phyloP scores from a whole-genome alignment of 257 asterid species.

The Coffea canephora region DNA sequence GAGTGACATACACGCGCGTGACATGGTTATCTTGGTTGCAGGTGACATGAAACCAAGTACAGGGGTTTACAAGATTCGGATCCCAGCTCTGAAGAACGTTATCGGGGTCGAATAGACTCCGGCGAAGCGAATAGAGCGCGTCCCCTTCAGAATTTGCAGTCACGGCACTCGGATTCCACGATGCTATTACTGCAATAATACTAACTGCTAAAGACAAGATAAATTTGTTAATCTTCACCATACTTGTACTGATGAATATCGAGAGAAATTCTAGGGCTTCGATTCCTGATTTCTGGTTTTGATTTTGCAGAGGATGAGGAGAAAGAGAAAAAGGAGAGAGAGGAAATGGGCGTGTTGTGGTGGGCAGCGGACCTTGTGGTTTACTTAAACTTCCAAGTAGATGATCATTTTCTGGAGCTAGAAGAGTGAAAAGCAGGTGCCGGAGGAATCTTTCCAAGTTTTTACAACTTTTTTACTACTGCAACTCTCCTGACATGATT shows the following conservation, averaged over 20 bases:
- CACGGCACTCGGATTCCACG: conserved; percentile 10
- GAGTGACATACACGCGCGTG: conserved; percentile 37
- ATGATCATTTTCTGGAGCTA: background rate
- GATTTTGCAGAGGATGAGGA: background rate
- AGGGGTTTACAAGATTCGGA: conserved; percentile 77
- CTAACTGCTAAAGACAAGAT: conserved; percentile 10
- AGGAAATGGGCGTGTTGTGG: background rate
- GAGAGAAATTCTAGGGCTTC: conserved; percentile 12
- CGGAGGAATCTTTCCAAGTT: background rate
- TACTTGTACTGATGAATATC: background rate
- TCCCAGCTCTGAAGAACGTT: conserved; percentile 89
- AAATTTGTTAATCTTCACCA: conserved; percentile 5
- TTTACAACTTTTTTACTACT: too few species aligned
- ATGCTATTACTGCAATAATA: conserved; percentile 16
- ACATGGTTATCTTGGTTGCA: conserved; percentile 49
- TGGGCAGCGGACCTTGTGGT: background rate
- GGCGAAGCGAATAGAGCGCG: conserved; percentile 72
- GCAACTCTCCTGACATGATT: too few species aligned
- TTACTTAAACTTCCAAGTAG: background rate
- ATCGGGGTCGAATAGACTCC: conserved; percentile 73
- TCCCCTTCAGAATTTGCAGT: conserved; percentile 62
- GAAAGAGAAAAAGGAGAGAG: background rate
- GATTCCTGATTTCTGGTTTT: background rate
- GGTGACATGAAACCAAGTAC: conserved; percentile 79
- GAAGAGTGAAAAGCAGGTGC: background rate